A percentile compares a stretch with the other conserved stretches of the same genome.
Evolutionary conservation across 495 filamentous ascomycete species (phyloP).

Genomic region (Neurospora intermedia): DNA sequence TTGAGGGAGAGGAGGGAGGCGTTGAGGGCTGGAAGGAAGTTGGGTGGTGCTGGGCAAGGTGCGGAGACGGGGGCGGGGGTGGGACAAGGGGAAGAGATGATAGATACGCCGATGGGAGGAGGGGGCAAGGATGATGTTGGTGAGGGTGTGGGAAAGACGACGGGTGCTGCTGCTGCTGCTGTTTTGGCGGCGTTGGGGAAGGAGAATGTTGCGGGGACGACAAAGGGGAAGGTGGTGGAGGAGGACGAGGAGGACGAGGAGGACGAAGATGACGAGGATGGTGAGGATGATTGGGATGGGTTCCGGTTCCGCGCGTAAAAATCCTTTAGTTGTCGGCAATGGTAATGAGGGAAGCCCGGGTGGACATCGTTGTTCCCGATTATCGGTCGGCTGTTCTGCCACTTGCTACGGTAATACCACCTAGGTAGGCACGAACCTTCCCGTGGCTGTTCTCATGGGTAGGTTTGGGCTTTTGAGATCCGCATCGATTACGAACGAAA

Average conservation of each 20-base stretch:
- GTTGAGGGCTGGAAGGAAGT: constrained; percentile 31
- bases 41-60: constrained; percentile 15
- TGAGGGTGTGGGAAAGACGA: constrained; percentile 7
- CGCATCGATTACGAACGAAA: background rate
- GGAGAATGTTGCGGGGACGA: constrained; percentile 26
- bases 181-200: constrained; percentile 12
- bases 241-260: constrained; percentile 27
- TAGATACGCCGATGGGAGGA: constrained; percentile 8
- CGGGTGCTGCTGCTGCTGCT: background rate
- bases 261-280: constrained; percentile 49
- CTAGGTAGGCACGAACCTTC: background rate
- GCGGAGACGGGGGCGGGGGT: background rate
- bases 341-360: background rate
- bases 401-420: background rate
- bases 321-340: background rate
- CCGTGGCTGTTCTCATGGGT: background rate
- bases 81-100: constrained; percentile 10
- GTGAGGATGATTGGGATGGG: constrained; percentile 55
- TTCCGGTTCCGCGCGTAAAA: constrained; percentile 48
- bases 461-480: background rate
- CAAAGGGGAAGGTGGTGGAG: constrained; percentile 17
- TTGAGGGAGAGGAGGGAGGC: constrained; percentile 60
- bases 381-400: background rate
- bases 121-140: constrained; percentile 8
- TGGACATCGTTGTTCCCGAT: background rate